Evolutionary conservation across 1,284 basidiomycete genomes (phyloP).

Genomic region (Sphaerobolus stellatus): DNA sequence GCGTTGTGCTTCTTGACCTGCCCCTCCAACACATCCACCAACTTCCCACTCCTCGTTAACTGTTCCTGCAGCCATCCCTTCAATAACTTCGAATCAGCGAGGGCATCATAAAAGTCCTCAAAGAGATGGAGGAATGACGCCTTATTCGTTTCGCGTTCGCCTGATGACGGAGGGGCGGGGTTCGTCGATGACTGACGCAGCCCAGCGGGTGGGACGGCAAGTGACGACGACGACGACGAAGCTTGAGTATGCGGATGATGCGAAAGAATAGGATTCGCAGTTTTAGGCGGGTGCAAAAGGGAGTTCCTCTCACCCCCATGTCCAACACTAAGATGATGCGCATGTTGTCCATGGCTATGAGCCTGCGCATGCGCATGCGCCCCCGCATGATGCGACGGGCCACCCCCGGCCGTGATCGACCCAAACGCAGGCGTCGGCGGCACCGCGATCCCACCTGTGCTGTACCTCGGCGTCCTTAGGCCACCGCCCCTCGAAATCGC

Average conservation of each 20-base stretch:
- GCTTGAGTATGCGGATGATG: neutral
- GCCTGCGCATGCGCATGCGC: neutral
- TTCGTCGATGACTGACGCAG: neutral
- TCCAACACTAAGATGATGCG: no score
- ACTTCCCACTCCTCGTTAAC: slow-evolving; percentile 29
- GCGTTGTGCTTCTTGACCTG: slow-evolving; percentile 58
- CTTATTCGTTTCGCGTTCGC: no score
- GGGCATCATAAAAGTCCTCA: slow-evolving; percentile 73
- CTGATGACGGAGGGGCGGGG: no score
- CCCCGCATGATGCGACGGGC: no score
- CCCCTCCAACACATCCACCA: slow-evolving; percentile 43
- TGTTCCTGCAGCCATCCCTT: slow-evolving; percentile 73
- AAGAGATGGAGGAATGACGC: slow-evolving; percentile 74
- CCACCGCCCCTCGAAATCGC: neutral
- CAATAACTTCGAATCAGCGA: slow-evolving; percentile 71
- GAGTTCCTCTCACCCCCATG: no score
- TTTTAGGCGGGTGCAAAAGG: no score
- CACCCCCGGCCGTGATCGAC: neutral
- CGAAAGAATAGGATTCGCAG: neutral
- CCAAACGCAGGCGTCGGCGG: neutral
- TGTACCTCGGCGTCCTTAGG: neutral
- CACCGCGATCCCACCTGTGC: neutral
- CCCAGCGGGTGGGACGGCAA: neutral
- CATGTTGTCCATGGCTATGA: neutral
- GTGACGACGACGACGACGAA: neutral